phyloP scores from a whole-genome alignment of 1,139 yeast genomes.

The Kodamaea anthophila region DNA sequence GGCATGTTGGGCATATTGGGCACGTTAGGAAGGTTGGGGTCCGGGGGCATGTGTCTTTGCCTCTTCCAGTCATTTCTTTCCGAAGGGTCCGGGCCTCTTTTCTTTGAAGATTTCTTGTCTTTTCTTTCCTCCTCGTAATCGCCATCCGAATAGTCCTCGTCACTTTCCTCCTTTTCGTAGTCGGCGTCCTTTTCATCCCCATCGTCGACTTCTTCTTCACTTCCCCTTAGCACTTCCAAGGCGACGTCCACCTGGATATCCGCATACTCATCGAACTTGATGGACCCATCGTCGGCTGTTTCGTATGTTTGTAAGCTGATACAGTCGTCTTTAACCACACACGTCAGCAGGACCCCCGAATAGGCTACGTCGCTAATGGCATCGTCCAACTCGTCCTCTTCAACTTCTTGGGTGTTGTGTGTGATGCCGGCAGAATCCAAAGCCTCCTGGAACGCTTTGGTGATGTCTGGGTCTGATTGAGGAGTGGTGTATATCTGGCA shows the following conservation, averaged over 20 bases:
- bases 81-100: too few species aligned
- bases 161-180: constrained; percentile 1
- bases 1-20: too few species aligned
- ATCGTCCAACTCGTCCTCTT: constrained; percentile 37
- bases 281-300: constrained; percentile 58
- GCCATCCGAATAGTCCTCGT: too few species aligned
- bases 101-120: too few species aligned
- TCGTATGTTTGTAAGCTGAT: constrained; percentile 74
- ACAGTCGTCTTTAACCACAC: constrained; percentile 53
- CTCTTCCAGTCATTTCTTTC: too few species aligned
- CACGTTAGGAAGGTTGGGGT: too few species aligned
- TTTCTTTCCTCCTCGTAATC: too few species aligned
- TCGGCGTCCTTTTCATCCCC: not conserved
- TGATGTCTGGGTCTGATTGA: constrained; percentile 55
- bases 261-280: constrained; percentile 78
- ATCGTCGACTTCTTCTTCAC: constrained; percentile 13
- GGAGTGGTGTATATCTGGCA: constrained; percentile 64
- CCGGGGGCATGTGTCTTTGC: too few species aligned
- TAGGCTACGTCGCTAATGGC: constrained; percentile 74
- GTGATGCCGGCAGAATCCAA: constrained; percentile 48
- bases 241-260: constrained; percentile 62
- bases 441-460: constrained; percentile 49
- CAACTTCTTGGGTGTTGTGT: constrained; percentile 38
- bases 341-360: constrained; percentile 69
- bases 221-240: constrained; percentile 38